Conservation (phyloP, 148 eudicot species). For the Heliosperma pusillum region DNA sequence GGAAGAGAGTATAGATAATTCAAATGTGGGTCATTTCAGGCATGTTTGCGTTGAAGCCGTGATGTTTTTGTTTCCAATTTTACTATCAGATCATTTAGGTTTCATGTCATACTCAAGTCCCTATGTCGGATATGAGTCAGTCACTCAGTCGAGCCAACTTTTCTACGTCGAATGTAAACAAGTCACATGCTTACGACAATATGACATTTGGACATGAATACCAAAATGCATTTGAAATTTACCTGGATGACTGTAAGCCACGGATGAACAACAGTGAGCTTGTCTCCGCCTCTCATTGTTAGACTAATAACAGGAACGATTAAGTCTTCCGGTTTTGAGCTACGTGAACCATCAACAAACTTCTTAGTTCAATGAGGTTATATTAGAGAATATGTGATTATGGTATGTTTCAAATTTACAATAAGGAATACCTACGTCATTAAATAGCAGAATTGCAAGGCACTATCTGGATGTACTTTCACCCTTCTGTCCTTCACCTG, state of each 20-base stretch:
- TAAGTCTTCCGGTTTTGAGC: conserved; percentile 36
- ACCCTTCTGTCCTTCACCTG: conserved; percentile 39
- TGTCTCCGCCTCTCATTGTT: conserved; percentile 66
- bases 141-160: no score
- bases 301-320: conserved; percentile 46
- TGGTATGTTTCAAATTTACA: not conserved
- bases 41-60: no score
- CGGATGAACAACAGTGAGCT: conserved; percentile 40
- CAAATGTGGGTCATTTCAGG: no score
- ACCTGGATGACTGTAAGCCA: conserved; percentile 30
- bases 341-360: conserved; percentile 27
- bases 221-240: no score
- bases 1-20: no score
- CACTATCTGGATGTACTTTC: conserved; percentile 25
- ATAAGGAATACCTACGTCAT: conserved; percentile 30
- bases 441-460: conserved; percentile 57
- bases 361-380: not conserved
- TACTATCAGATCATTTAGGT: no score
- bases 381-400: not conserved
- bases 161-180: not conserved
- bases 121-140: not conserved
- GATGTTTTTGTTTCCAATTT: no score
- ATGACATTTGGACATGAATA: no score
- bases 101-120: no score
- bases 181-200: not conserved